Evolutionary conservation across 1,139 yeast genomes (phyloP), one percentile per base, ranked within the genome.

Genomic region (Scheffersomyces titani): DNA sequence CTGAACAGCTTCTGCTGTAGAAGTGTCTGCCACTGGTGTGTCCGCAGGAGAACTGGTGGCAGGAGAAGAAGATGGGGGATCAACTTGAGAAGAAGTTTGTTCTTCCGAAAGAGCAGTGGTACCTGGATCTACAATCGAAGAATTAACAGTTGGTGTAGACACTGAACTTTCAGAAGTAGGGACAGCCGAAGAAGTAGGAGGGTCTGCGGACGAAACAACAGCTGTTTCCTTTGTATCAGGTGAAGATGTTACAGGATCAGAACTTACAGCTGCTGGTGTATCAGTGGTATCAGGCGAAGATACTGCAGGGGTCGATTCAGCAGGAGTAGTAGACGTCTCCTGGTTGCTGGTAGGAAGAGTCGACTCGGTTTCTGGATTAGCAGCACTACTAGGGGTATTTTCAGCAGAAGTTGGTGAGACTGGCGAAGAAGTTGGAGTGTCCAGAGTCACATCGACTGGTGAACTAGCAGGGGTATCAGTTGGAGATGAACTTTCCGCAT

Each of bases 321-420:
- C 13, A 16, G 30, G 19, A 47, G 49, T 19, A 36, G 51, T n/a
- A 19, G 52, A 4, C 20, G 51, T 21, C 13, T 47, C 44, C 50
- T 47, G 51, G 21, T 49, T 30, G 47, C 44, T 22, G 36, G 30
- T 40, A 6, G 55, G 24, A 19, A 53, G 21, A n/a, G 52, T 22
- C 19, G 47, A 5, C 21, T 49, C 51, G 7, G 19, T 30, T 4
- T 47, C 45, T 19, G 18, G 45, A 22, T 22, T 19, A 20, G 54
- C 19, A 6, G 9, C 51, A 44, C 21, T 45, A 21, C 51, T n/a
- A 1, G 57, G 22, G 20, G 50, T 47, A 44, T 46, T 30, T 4
- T 7, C 40, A 45, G 47, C 21, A 40, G 57, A 20, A 20, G 55
- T 49, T 52, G 54, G 54, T 5, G 51, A 6, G 40, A 19, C 46